Percentiles rank a stretch among this genome's conserved stretches.
Conservation (phyloP, 2,329 filamentous ascomycete genomes). For the Fusarium nodosum region DNA sequence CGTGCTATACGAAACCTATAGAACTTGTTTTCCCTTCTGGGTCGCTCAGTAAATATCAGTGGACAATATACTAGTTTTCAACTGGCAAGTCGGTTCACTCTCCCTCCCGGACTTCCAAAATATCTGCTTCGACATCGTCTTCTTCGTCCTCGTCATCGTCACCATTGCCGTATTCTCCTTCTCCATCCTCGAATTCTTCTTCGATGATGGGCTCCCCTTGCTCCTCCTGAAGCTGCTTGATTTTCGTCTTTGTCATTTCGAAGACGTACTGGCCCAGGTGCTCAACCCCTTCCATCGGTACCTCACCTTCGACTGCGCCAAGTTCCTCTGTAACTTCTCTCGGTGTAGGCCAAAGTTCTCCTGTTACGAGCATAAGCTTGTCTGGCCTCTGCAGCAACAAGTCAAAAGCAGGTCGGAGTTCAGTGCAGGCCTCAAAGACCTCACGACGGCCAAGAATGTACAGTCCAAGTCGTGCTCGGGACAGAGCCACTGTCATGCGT, state of each 20-base stretch:
- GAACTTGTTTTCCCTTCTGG: conserved; percentile 13
- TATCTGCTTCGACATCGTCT: conserved; percentile 53
- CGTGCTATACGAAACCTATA: conserved; percentile 5
- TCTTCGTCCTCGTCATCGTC: conserved; percentile 52
- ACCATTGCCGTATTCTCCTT: conserved; percentile 51
- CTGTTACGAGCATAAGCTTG: conserved; percentile 83
- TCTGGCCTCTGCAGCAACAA: conserved; percentile 81
- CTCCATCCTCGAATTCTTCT: conserved; percentile 52
- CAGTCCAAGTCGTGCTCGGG: conserved; percentile 88
- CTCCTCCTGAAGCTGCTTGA: conserved; percentile 63
- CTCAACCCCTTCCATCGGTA: conserved; percentile 89
- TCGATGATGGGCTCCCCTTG: conserved; percentile 47
- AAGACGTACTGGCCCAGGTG: conserved; percentile 96
- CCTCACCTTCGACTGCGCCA: conserved; percentile 65
- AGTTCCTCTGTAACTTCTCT: conserved; percentile 63
- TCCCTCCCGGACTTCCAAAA: conserved; percentile 55
- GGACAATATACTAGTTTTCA: conserved; percentile 17
- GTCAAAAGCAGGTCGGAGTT: conserved; percentile 89
- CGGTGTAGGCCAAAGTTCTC: conserved; percentile 84
- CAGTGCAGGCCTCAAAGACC: conserved; percentile 89
- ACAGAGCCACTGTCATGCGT: conserved; percentile 93
- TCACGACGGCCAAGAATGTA: conserved; percentile 91
- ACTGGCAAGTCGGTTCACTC: conserved; percentile 48
- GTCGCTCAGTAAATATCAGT: conserved; percentile 23
- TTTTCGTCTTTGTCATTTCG: conserved; percentile 84